Evolutionary conservation across 2,329 filamentous ascomycete genomes (phyloP).

Genomic region (Fusarium sp.): DNA sequence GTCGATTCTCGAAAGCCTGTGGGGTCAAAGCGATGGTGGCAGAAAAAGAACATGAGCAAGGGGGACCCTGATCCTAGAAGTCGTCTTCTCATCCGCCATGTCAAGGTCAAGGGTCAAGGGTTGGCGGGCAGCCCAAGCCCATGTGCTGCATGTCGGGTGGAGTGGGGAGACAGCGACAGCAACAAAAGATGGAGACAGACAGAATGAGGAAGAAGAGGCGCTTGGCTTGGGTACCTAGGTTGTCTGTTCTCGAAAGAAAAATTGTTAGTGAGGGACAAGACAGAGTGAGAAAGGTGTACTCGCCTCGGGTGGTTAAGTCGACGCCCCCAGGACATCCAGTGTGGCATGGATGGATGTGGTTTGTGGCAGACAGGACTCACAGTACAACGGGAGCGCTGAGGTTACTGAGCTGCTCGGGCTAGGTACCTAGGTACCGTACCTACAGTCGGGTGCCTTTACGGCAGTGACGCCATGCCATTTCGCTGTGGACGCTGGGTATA

Average conservation of each 20-base stretch:
- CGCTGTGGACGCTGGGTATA: slow-evolving; percentile 5
- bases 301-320: slow-evolving; percentile 33
- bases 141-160: slow-evolving; percentile 28
- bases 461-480: slow-evolving; percentile 24
- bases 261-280: slow-evolving; percentile 48
- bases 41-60: slow-evolving; percentile 31
- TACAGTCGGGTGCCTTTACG: neutral
- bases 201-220: slow-evolving; percentile 28
- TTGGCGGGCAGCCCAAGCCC: slow-evolving; percentile 31
- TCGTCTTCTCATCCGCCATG: slow-evolving; percentile 31
- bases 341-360: slow-evolving; percentile 39
- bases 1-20: slow-evolving; percentile 43
- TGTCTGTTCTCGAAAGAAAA: slow-evolving; percentile 36
- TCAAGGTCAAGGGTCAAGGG: slow-evolving; percentile 23
- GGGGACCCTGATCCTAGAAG: slow-evolving; percentile 36
- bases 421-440: too few relatives aligned
- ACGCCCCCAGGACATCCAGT: slow-evolving; percentile 14
- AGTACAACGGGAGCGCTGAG: too few relatives aligned
- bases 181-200: slow-evolving; percentile 9
- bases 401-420: neutral
- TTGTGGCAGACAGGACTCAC: slow-evolving; percentile 28
- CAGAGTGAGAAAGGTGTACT: slow-evolving; percentile 13
- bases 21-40: slow-evolving; percentile 38
- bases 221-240: neutral
- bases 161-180: slow-evolving; percentile 4